Percentiles rank a stretch among this genome's conserved stretches.
These are phyloP conservation scores for Rubus idaeus DNA, from an alignment of 306 rosid genomes.

Conservation along the genomic window DNA sequence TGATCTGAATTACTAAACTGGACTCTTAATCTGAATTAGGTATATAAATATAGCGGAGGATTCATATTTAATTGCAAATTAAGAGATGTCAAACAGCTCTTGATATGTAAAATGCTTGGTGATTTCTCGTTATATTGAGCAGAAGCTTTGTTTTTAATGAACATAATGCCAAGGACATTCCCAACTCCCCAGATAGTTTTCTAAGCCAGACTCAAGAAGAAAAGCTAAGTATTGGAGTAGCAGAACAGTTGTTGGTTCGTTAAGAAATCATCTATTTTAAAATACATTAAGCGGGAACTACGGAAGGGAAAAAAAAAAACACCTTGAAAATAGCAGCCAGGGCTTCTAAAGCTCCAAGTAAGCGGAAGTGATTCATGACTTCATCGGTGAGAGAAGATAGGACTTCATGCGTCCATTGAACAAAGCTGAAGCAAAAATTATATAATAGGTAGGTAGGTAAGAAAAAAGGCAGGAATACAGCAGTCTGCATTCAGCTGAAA, in stretches of 20 bases:
- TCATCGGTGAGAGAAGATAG: conserved; percentile 64
- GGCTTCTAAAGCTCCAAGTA: conserved; percentile 80
- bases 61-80: not conserved
- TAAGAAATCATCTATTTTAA: not conserved
- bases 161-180: not conserved
- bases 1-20: not conserved
- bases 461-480: conserved; percentile 12
- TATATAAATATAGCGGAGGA: not conserved
- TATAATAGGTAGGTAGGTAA: conserved; percentile 33
- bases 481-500: not conserved
- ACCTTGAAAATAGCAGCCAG: conserved; percentile 93
- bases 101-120: not conserved
- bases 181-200: too few relatives aligned
- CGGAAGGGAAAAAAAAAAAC: conserved; percentile 30
- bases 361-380: conserved; percentile 61
- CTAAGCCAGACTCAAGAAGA: not conserved
- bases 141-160: not conserved
- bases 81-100: not conserved
- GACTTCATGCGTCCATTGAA: conserved; percentile 80
- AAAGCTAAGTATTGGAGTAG: not conserved
- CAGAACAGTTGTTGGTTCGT: not conserved
- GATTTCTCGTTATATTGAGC: not conserved
- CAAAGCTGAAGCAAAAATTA: conserved; percentile 60
- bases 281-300: not conserved
- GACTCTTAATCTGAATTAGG: not conserved